Base-by-base conservation (phyloP, 257 asterid species). In the Henckelia pumila region DNA sequence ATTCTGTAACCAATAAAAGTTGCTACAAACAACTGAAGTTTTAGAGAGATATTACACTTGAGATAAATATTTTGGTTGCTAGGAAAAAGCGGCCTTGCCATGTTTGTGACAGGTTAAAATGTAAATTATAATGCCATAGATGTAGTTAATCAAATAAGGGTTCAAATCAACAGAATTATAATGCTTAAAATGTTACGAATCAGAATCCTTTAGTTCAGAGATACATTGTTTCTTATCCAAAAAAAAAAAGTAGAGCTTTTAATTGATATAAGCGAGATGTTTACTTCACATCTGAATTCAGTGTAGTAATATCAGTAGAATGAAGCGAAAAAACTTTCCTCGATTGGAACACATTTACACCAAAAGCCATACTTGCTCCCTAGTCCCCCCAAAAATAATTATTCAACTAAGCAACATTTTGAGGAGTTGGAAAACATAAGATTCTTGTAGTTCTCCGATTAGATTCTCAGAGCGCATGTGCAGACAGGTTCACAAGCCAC, bases 401-500 rank as follows among this genome's bases (percentile, higher is more conserved):
- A 52, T 19, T n/a, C n/a, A 25, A 30, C 28, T 61, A 3, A 24
- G 66, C 50, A 59, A 24, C 21, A 73, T 26, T 26, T 35, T 22
- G 16, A 33, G 33, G 37, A 63, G 61, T 25, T 44, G 16, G 32
- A 24, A 26, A 56, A 30, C 63, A 24, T 61, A 52, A 64, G 62
- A 61, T 30, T 21, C 63, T 32, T 63, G 24, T 56, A 50, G 70
- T 26, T 28, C 55, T 69, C 64, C 40, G 11, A 59, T 35, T 60
- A 35, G 53, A 47, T 32, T 40, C 23, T 63, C 55, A 44, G 25
- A 22, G 60, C 14, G 60, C 44, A 60, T 32, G 63, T 16, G 17
- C 14, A 47, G 55, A 47, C 3, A 6, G 20, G 21, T 47, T 47
- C 52, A 47, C 8, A 1, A 47, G 55, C 21, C 55, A 47, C 55